Evolutionary conservation across 78 protist species (phyloP), one percentile per base, ranked within the genome.

Genomic region (Tieghemostelium lacteum): DNA sequence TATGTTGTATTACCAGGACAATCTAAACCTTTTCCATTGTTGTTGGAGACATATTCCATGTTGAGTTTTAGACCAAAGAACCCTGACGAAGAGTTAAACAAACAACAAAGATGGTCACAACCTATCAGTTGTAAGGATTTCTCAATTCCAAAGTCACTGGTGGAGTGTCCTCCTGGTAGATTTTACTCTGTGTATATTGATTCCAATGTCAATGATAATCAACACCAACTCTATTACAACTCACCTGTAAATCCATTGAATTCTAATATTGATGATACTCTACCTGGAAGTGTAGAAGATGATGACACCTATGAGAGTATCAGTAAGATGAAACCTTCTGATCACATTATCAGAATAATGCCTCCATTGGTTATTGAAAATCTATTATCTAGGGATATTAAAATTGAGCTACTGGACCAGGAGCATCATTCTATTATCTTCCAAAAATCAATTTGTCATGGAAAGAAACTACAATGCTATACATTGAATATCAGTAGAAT

Each of bases 321-420:
- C 0, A 24, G 39, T 69, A 37, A 78, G 26, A 10, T 28, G 1
- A 26, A 64, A 34, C 22, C 24, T n/a, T 29, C 72, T 2, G 65
- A 83, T 22, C 91, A 83, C 36, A 83, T 83, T 19, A 70, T 83
- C 45, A 83, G 42, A 31, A 69, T 83, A 22, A 29, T 73, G 0
- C 31, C 78, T 26, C 91, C 91, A 58, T 63, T 83, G 36, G 78
- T 83, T 3, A 70, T 83, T 40, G 57, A 69, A 4, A 83, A 83
- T 45, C 39, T 45, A 7, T 42, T 83, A 49, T 26, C 55, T 1
- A 7, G 40, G 22, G 39, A 66, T 0, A 83, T 83, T 1, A 45
- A 42, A 37, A 6, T 31, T 40, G 3, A 42, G 16, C 8, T 83
- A 1, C 28, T 36, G 24, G 73, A 83, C 22, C 80, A 66, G 58